Conservation (phyloP, 768 basidiomycete species). For the Boletus patriciae region DNA sequence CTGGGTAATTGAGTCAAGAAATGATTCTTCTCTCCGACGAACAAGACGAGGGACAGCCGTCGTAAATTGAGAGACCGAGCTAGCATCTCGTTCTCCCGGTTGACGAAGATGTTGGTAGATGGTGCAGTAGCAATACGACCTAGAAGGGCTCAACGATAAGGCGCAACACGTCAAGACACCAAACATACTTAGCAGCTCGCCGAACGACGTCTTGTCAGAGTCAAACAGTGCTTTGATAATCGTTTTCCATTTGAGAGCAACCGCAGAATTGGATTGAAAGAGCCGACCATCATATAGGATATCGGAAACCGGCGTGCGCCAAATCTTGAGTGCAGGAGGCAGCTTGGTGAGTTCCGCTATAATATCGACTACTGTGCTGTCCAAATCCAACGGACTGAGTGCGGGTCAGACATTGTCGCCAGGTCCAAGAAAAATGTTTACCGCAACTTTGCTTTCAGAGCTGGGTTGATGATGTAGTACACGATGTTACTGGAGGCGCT, state of each 20-base stretch:
- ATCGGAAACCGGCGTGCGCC: conserved; percentile 79
- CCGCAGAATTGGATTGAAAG: conserved; percentile 69
- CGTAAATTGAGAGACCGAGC: conserved; percentile 83
- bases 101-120: conserved; percentile 95
- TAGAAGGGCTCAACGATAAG: conserved; percentile 29
- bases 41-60: conserved; percentile 82
- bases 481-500: conserved; percentile 81
- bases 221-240: conserved; percentile 81
- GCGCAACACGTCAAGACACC: conserved; percentile 26
- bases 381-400: conserved; percentile 76
- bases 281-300: conserved; percentile 82
- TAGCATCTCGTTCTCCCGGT: conserved; percentile 90
- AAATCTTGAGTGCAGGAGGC: conserved; percentile 76
- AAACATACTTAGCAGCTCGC: conserved; percentile 75
- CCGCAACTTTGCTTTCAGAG: conserved; percentile 76
- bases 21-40: conserved; percentile 86
- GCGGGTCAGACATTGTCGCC: conserved; percentile 7
- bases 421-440: conserved; percentile 31
- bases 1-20: conserved; percentile 86
- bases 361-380: conserved; percentile 62
- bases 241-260: conserved; percentile 66
- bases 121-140: conserved; percentile 82
- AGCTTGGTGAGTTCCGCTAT: conserved; percentile 78
- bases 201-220: conserved; percentile 80
- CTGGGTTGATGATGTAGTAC: conserved; percentile 80